Percentiles rank a stretch among this genome's conserved stretches.
Evolutionary conservation across 1,139 yeast genomes (phyloP).

Genomic region (Kodamaea derodonti): DNA sequence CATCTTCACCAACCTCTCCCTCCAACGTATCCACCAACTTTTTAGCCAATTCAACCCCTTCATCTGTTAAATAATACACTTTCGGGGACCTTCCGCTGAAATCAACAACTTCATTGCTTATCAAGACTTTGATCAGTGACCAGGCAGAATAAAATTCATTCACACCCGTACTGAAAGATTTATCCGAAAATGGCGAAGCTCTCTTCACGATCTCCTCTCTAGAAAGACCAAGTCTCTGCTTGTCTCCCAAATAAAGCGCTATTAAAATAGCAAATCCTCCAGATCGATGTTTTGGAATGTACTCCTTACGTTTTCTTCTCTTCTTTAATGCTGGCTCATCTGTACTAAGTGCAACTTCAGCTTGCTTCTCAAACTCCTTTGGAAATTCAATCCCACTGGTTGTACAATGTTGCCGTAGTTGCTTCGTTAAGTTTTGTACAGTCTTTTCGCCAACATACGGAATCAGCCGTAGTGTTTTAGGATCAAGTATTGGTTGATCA

Average conservation of each 20-base stretch:
- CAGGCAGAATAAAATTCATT: conserved; percentile 75
- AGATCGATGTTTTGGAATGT: conserved; percentile 73
- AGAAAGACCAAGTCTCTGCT: conserved; percentile 47
- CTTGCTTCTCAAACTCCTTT: conserved; percentile 20
- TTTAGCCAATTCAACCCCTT: conserved; percentile 63
- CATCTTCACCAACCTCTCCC: conserved; percentile 3
- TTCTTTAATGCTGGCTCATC: conserved; percentile 14
- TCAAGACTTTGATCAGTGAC: conserved; percentile 63
- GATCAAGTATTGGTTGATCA: conserved; percentile 42
- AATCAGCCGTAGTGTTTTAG: conserved; percentile 48
- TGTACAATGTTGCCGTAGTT: conserved; percentile 44
- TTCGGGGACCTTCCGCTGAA: conserved; percentile 55
- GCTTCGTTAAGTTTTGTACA: conserved; percentile 39
- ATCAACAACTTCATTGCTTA: conserved; percentile 59
- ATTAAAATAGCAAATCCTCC: conserved; percentile 86
- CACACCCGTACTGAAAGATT: conserved; percentile 57
- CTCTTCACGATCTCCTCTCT: conserved; percentile 54
- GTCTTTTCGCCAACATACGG: conserved; percentile 64
- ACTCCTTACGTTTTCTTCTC: conserved; percentile 38
- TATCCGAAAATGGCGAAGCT: conserved; percentile 62
- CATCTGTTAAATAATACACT: conserved; percentile 65
- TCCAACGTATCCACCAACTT: conserved; percentile 49
- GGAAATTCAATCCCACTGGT: conserved; percentile 42
- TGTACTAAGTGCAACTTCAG: conserved; percentile 5
- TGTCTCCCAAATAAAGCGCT: conserved; percentile 56